These are phyloP conservation scores for Cryphonectria naterciae DNA, from an alignment of 2,329 filamentous ascomycete species.

Conservation along the genomic window DNA sequence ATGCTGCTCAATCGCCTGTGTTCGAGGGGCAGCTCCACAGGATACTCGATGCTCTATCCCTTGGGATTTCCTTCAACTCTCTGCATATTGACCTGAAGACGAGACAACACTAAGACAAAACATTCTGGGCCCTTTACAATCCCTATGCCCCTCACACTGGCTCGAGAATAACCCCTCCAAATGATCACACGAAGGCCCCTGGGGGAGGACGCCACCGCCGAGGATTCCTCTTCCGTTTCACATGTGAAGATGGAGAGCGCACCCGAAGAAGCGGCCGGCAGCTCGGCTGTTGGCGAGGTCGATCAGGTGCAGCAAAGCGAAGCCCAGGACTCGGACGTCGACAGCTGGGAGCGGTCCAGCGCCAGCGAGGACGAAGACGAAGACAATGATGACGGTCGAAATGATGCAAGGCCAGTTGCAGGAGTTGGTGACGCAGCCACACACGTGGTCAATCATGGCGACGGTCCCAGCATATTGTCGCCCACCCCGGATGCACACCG, in stretches of 20 bases:
- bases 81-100: neutral
- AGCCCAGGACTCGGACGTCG: conserved; percentile 30
- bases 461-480: neutral
- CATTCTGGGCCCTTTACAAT: neutral
- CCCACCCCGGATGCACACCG: conserved; percentile 7
- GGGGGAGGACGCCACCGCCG: conserved; percentile 35
- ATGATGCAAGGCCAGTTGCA: neutral
- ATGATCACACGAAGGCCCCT: conserved; percentile 50
- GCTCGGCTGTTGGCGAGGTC: neutral
- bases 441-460: conserved; percentile 3
- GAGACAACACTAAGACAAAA: neutral
- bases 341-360: conserved; percentile 24
- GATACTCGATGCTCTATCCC: no score
- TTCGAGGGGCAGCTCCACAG: neutral
- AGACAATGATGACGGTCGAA: neutral
- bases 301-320: conserved; percentile 1
- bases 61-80: neutral
- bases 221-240: conserved; percentile 34
- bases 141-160: conserved; percentile 13
- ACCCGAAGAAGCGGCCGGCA: conserved; percentile 17
- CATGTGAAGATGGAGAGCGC: conserved; percentile 36
- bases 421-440: conserved; percentile 1
- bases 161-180: conserved; percentile 29
- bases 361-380: conserved; percentile 21
- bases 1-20: neutral